Conservation (phyloP, 78 protist genomes). For the Dictyostelium firmibasis region DNA sequence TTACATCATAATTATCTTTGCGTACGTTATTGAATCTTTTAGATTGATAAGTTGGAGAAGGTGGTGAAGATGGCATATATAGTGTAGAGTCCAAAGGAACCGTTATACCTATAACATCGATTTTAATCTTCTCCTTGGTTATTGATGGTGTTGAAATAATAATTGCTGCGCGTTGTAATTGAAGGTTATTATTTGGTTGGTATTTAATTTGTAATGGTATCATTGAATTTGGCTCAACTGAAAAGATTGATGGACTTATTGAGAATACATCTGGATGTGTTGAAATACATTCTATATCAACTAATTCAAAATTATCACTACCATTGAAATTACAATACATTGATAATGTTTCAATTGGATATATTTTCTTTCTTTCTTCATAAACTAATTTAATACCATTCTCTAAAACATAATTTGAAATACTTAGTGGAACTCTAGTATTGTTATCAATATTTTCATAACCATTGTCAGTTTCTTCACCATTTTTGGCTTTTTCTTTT, state of each 20-base stretch:
- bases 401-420: conserved; percentile 22
- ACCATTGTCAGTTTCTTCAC: background rate
- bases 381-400: conserved; percentile 17
- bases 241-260: background rate
- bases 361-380: conserved; percentile 10
- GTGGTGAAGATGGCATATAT: conserved; percentile 24
- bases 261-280: conserved; percentile 3
- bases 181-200: background rate
- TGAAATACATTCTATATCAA: conserved; percentile 1
- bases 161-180: conserved; percentile 7
- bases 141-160: background rate
- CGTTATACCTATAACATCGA: conserved; percentile 6
- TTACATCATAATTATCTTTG: background rate
- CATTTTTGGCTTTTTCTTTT: background rate
- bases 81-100: background rate
- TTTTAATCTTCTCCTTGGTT: conserved; percentile 19
- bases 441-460: background rate
- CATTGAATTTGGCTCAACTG: background rate
- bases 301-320: background rate
- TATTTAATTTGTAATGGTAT: background rate
- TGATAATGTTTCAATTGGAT: conserved; percentile 15
- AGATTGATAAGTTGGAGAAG: background rate
- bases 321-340: background rate
- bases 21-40: background rate
- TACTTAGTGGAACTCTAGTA: background rate